A percentile compares a stretch with the other conserved stretches of the same genome.
These are phyloP conservation scores for Russula emetica DNA, from an alignment of 768 basidiomycete genomes.

Conservation along the genomic window DNA sequence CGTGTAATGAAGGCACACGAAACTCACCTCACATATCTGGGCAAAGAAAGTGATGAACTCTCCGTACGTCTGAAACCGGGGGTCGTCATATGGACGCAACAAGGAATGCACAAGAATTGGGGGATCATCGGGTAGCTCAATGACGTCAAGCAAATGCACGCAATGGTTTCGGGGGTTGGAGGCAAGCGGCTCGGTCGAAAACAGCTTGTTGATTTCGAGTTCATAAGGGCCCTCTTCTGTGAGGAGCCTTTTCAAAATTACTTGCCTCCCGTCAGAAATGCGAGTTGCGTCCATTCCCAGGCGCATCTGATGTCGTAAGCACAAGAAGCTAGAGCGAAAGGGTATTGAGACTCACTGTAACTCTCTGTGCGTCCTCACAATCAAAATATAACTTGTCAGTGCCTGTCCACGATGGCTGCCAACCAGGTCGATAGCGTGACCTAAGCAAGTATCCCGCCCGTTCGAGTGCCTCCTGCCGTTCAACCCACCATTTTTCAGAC, in stretches of 20 bases:
- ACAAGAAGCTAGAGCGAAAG: background rate
- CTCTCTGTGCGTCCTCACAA: conserved; percentile 19
- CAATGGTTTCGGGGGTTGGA: conserved; percentile 33
- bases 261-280: conserved; percentile 9
- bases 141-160: conserved; percentile 29
- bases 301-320: background rate
- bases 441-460: conserved; percentile 17
- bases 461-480: background rate
- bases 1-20: background rate
- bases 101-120: conserved; percentile 36
- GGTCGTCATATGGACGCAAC: conserved; percentile 31
- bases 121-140: conserved; percentile 26
- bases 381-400: background rate
- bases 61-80: conserved; percentile 35
- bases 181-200: conserved; percentile 24
- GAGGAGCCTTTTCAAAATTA: conserved; percentile 12
- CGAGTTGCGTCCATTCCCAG: conserved; percentile 21
- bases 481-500: conserved; percentile 13
- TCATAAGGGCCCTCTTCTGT: conserved; percentile 1
- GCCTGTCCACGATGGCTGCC: conserved; percentile 15
- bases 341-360: background rate
- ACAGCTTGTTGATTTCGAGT: conserved; percentile 7
- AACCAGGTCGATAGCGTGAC: conserved; percentile 14
- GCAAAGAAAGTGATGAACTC: conserved; percentile 36
- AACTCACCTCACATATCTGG: conserved; percentile 37